Percentiles rank a stretch among this genome's conserved stretches.
These are phyloP conservation scores for Penicillium fuscoglaucum DNA, from an alignment of 2,329 filamentous ascomycete species.

Conservation along the genomic window DNA sequence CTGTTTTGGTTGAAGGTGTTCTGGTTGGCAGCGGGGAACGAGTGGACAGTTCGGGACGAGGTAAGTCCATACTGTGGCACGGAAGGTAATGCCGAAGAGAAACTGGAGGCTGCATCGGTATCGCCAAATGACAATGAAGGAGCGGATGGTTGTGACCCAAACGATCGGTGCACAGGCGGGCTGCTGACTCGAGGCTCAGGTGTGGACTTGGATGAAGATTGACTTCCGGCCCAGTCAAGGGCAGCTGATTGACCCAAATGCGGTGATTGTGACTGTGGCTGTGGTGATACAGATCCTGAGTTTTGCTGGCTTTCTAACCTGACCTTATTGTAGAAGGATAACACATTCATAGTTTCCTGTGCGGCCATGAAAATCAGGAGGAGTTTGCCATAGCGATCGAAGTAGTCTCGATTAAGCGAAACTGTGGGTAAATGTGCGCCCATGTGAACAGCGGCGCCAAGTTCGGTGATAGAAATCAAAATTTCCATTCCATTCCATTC, in stretches of 20 bases:
- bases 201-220: conserved; percentile 8
- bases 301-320: conserved; percentile 11
- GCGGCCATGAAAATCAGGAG: conserved; percentile 42
- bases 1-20: conserved; percentile 11
- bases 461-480: conserved; percentile 39
- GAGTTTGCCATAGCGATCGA: conserved; percentile 42
- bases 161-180: conserved; percentile 20
- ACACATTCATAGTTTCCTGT: conserved; percentile 39
- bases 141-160: conserved; percentile 23
- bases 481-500: conserved; percentile 44
- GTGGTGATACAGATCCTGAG: conserved; percentile 3
- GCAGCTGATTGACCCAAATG: conserved; percentile 7
- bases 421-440: conserved; percentile 37
- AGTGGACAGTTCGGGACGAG: conserved; percentile 24
- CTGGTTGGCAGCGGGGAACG: conserved; percentile 8
- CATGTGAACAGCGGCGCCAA: conserved; percentile 41
- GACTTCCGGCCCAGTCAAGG: conserved; percentile 8
- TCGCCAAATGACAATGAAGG: conserved; percentile 36
- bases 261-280: conserved; percentile 12
- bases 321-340: conserved; percentile 26
- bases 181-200: conserved; percentile 15
- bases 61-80: conserved; percentile 26
- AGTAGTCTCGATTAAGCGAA: conserved; percentile 34
- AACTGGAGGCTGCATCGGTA: conserved; percentile 28
- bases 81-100: conserved; percentile 27